These are phyloP conservation scores for Linderina pennispora DNA, from an alignment of 192 early-diverging fungal species.

Conservation along the genomic window DNA sequence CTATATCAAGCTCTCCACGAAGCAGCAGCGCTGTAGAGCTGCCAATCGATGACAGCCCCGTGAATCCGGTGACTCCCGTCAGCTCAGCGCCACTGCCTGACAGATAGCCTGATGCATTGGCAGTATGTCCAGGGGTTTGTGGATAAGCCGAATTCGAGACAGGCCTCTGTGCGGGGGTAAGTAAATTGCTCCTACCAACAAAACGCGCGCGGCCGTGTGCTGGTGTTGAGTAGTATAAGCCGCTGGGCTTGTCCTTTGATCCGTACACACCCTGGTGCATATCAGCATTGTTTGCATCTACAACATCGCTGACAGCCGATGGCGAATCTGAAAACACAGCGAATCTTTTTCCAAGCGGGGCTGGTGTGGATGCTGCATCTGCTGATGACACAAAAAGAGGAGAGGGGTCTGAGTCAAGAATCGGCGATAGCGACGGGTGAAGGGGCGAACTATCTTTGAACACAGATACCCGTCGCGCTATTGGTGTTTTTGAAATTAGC, in stretches of 20 bases:
- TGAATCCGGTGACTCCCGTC: constrained; percentile 22
- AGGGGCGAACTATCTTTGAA: too few species aligned
- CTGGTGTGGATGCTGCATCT: background rate
- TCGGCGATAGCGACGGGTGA: background rate
- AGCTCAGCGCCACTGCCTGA: constrained; percentile 29
- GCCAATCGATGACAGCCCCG: constrained; percentile 32
- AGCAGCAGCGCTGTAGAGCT: constrained; percentile 7
- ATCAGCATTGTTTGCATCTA: too few species aligned
- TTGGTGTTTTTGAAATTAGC: too few species aligned
- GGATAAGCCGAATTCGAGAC: background rate
- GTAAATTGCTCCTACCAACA: background rate
- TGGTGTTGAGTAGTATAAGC: constrained; percentile 7
- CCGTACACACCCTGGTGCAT: too few species aligned
- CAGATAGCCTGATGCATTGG: constrained; percentile 9
- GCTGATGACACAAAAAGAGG: constrained; percentile 9
- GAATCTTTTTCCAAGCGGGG: background rate
- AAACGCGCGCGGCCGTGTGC: background rate
- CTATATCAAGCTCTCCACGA: background rate
- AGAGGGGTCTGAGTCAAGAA: background rate
- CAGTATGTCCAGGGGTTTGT: constrained; percentile 22
- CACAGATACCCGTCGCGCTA: too few species aligned
- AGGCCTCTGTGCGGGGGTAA: background rate
- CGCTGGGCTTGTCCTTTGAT: too few species aligned
- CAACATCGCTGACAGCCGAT: too few species aligned
- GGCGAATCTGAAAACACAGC: constrained; percentile 4